Evolutionary conservation across 2,329 filamentous ascomycete species (phyloP).

Genomic region (Phaeosphaeria sp.): DNA sequence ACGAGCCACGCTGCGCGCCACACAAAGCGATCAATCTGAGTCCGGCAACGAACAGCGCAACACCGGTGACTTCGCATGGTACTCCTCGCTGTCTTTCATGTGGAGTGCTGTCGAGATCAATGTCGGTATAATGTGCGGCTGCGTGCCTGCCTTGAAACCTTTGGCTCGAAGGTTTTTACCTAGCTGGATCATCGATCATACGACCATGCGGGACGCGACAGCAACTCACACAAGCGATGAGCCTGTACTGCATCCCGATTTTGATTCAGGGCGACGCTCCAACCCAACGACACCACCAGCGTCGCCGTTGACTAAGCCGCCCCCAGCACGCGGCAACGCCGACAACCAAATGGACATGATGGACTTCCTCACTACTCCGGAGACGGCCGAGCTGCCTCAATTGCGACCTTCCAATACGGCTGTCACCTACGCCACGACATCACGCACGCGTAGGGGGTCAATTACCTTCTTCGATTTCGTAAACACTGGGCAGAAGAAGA

Average conservation of each 20-base stretch:
- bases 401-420: conserved; percentile 48
- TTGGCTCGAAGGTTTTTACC: conserved; percentile 71
- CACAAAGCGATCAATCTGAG: conserved; percentile 33
- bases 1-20: conserved; percentile 53
- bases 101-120: conserved; percentile 95
- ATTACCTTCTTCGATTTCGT: conserved; percentile 78
- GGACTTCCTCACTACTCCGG: conserved; percentile 62
- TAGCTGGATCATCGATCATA: conserved; percentile 60
- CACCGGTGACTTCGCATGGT: conserved; percentile 66
- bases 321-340: conserved; percentile 23
- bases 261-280: conserved; percentile 27
- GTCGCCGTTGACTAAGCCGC: conserved; percentile 34
- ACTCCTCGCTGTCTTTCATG: conserved; percentile 85
- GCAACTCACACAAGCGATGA: conserved; percentile 40
- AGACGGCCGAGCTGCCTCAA: conserved; percentile 45
- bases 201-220: conserved; percentile 35
- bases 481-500: conserved; percentile 71
- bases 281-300: conserved; percentile 28
- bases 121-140: conserved; percentile 86
- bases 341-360: conserved; percentile 54
- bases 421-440: conserved; percentile 31
- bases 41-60: conserved; percentile 46
- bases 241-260: conserved; percentile 29
- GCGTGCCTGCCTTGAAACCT: conserved; percentile 90
- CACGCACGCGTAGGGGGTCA: conserved; percentile 31